Evolutionary conservation across 805 yeast genomes (phyloP).

Genomic region (Lipomyces starkeyi): DNA sequence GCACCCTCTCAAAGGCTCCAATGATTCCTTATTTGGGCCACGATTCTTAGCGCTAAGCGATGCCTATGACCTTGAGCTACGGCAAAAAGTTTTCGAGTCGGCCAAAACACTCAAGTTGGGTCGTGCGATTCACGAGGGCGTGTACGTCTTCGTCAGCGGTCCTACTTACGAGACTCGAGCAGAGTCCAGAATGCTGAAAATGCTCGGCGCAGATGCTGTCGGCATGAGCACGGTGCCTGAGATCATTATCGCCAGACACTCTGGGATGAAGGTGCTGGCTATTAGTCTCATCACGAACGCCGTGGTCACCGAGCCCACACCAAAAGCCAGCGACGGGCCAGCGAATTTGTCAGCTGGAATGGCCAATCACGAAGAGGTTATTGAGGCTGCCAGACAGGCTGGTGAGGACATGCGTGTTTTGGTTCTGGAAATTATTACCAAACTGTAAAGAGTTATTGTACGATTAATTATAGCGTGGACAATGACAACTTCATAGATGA

Average conservation of each 20-base stretch:
- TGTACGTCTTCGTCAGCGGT: constrained; percentile 83
- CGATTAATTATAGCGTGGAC: background rate
- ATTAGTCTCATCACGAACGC: constrained; percentile 85
- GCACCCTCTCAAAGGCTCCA: constrained; percentile 88
- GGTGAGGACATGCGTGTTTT: constrained; percentile 78
- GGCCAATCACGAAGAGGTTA: constrained; percentile 92
- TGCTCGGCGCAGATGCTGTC: constrained; percentile 88
- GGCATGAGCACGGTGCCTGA: constrained; percentile 99
- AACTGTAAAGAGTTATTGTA: constrained; percentile 2
- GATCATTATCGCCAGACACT: constrained; percentile 88
- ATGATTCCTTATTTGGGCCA: constrained; percentile 78
- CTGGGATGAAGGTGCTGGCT: constrained; percentile 82
- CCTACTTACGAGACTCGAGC: constrained; percentile 95
- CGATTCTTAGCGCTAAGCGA: constrained; percentile 88
- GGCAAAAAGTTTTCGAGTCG: constrained; percentile 63
- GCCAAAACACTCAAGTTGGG: constrained; percentile 56
- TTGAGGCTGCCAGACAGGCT: constrained; percentile 80
- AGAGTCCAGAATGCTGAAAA: constrained; percentile 75
- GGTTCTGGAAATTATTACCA: constrained; percentile 48
- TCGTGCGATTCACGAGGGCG: constrained; percentile 83
- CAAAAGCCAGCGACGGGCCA: constrained; percentile 41
- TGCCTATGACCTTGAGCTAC: constrained; percentile 78
- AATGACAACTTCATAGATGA: too few relatives aligned
- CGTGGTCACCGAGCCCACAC: constrained; percentile 64
- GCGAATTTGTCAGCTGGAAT: constrained; percentile 63